phyloP scores from a whole-genome alignment of 1,139 yeast genomes.

The Zygoascus sp. region DNA sequence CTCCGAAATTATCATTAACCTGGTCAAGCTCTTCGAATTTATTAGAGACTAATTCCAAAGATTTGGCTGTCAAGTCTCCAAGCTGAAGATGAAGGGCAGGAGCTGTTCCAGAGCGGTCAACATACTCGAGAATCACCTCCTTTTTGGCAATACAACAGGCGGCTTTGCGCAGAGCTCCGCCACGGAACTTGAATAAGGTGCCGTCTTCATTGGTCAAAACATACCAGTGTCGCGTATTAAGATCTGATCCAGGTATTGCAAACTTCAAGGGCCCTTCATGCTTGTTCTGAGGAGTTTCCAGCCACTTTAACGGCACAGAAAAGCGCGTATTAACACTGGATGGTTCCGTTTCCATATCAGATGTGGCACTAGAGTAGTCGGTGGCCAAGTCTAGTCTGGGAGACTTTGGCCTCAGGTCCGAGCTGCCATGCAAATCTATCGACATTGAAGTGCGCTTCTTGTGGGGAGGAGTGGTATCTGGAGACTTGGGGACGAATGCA shows the following conservation, averaged over 20 bases:
- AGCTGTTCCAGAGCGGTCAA: neutral
- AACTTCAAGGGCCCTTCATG: neutral
- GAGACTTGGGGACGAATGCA: conserved; percentile 7
- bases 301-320: neutral
- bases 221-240: neutral
- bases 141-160: neutral
- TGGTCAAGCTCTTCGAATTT: neutral
- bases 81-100: neutral
- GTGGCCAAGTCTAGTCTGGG: neutral
- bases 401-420: neutral
- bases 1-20: conserved; percentile 1
- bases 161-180: neutral
- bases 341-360: neutral
- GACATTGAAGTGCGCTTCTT: neutral
- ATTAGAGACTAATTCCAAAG: neutral
- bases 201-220: neutral
- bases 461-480: neutral
- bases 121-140: neutral
- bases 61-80: neutral
- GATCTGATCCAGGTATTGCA: conserved; percentile 1
- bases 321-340: neutral
- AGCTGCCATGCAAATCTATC: neutral
- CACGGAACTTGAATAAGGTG: neutral
- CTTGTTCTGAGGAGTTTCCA: neutral
- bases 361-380: neutral